Conservation (phyloP, 768 basidiomycete genomes). For the Russula emetica region DNA sequence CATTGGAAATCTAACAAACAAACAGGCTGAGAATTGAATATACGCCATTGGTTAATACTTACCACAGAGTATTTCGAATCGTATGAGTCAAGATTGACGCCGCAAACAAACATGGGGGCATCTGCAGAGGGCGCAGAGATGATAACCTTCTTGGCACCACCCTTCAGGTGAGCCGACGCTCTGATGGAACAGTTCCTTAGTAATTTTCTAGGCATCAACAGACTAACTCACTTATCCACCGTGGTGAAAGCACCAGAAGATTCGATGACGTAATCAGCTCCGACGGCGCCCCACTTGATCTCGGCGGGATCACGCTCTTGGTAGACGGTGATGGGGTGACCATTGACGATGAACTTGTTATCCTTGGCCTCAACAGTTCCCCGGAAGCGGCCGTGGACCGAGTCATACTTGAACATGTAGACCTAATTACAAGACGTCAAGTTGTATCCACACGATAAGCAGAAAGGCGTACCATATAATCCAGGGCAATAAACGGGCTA, state of each 20-base stretch:
- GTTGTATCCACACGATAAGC: background rate
- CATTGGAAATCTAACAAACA: slow-evolving; percentile 78
- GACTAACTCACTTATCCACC: slow-evolving; percentile 62
- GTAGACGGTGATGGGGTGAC: slow-evolving; percentile 71
- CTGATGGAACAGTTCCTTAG: slow-evolving; percentile 35
- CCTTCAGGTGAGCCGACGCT: slow-evolving; percentile 90
- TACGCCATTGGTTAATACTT: slow-evolving; percentile 35
- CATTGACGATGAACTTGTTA: slow-evolving; percentile 85
- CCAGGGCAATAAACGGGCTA: slow-evolving; percentile 95
- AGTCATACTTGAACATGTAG: slow-evolving; percentile 99
- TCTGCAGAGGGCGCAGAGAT: slow-evolving; percentile 99
- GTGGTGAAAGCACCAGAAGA: slow-evolving; percentile 99
- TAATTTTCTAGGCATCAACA: too few species aligned
- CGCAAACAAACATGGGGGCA: slow-evolving; percentile 90
- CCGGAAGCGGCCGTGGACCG: slow-evolving; percentile 89
- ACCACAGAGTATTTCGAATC: slow-evolving; percentile 84
- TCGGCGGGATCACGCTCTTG: slow-evolving; percentile 81
- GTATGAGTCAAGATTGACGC: slow-evolving; percentile 94
- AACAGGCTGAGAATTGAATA: background rate
- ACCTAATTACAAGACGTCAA: slow-evolving; percentile 46
- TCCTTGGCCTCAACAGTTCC: slow-evolving; percentile 78
- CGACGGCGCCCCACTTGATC: slow-evolving; percentile 77
- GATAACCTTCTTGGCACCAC: slow-evolving; percentile 99
- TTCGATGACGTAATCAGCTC: slow-evolving; percentile 93
- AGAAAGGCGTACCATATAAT: slow-evolving; percentile 78